phyloP scores from a whole-genome alignment of 495 filamentous ascomycete genomes.

The Durotheca rogersii region DNA sequence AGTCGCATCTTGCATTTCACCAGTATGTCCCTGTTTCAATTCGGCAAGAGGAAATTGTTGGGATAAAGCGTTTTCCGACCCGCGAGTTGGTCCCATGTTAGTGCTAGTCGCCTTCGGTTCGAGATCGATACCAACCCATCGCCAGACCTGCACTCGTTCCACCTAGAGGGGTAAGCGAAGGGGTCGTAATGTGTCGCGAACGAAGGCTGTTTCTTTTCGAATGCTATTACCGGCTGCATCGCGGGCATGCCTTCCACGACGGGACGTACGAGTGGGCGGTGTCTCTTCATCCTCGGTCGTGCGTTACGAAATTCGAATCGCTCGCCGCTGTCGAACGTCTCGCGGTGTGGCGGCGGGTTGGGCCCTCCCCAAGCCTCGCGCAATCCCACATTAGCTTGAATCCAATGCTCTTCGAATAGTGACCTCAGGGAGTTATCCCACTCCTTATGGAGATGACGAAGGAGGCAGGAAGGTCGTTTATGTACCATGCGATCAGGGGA shows the following conservation, averaged over 20 bases:
- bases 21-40: too few species aligned
- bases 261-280: background rate
- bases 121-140: background rate
- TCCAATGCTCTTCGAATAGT: slow-evolving; percentile 5
- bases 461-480: background rate
- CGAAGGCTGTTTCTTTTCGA: background rate
- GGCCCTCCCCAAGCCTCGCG: too few species aligned
- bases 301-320: too few species aligned
- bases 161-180: too few species aligned
- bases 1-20: too few species aligned
- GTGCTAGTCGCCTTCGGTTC: background rate
- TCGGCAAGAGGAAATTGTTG: too few species aligned
- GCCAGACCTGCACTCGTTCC: background rate
- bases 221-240: background rate
- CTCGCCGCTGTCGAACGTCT: too few species aligned
- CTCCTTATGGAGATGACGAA: background rate
- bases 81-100: background rate
- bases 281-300: background rate
- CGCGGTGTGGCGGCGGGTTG: too few species aligned
- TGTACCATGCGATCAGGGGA: background rate
- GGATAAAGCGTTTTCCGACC: background rate
- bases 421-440: background rate
- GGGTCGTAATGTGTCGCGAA: background rate
- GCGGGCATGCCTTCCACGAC: background rate
- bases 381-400: too few species aligned